Evolutionary conservation across 148 eudicot genomes (phyloP), one percentile per base, ranked within the genome.

Genomic region (Cornus controversa): DNA sequence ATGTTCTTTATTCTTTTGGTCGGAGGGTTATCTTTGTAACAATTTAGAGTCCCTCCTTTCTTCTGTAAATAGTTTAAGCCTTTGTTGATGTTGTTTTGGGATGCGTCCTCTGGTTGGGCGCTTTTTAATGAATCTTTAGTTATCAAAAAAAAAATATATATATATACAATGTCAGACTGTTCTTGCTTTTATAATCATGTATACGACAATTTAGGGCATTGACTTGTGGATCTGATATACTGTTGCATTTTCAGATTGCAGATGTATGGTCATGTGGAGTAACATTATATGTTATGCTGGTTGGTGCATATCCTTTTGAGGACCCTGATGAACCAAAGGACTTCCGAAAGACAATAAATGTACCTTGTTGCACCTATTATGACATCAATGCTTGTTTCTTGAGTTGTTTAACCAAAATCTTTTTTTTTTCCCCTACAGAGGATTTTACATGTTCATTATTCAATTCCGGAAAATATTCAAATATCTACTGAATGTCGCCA

Each of bases 251-350:
- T 77, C 89, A 96, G 99, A 93, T 90, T 70, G 99, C 99, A 71
- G 99, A 96, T 88, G 99, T 96, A 72, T 96, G 99, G 99, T 96
- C 99, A 0, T 96, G 99, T 76, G 98, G 99, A 2, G 99, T 96
- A 71, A 96, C 98, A 37, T 82, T 96, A 73, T 96, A 87, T 79
- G 99, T 96, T 36, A 96, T 96, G 99, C 88, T 96, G 83, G 82
- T 91, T 77, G 98, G 99, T 57, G 83, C 82, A 26, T 96, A 93
- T 87, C 99, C 99, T 6, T 96, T 96, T 80, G 98, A 96, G 84
- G 98, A 96, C 78, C 98, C 99, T 64, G 85, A 82, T 67, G 94
- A 92, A 73, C 94, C 98, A 62, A 96, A 85, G 81, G 98, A 93
- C 78, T 90, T 87, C 82, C 86, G 97, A 78, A 93, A 89, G 87